phyloP scores from a whole-genome alignment of 768 basidiomycete genomes.

The Lentinula detonsa region DNA sequence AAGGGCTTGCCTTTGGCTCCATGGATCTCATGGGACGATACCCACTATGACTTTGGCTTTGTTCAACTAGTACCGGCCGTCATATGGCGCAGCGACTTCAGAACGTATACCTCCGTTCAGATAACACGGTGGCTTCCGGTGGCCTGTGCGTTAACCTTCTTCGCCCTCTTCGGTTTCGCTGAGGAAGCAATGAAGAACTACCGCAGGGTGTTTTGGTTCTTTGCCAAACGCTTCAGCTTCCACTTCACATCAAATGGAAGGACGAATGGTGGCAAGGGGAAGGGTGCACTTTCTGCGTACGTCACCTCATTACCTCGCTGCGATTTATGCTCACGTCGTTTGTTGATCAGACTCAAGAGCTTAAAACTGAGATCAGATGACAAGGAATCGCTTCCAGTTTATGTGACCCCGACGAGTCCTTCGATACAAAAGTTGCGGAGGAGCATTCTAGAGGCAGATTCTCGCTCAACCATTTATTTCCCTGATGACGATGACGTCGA shows the following conservation, averaged over 20 bases:
- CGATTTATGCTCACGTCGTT: background rate
- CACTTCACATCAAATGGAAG: background rate
- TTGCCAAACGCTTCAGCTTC: background rate
- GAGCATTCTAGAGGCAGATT: background rate
- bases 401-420: background rate
- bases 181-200: conserved; percentile 22
- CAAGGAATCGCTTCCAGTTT: background rate
- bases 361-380: background rate
- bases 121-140: conserved; percentile 34
- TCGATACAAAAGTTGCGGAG: background rate
- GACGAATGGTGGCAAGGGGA: background rate
- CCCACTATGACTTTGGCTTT: conserved; percentile 41
- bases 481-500: background rate
- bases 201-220: background rate
- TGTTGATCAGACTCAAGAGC: background rate
- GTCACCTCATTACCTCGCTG: background rate
- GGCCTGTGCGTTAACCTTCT: conserved; percentile 30
- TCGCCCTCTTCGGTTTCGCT: conserved; percentile 40
- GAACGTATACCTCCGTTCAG: conserved; percentile 19
- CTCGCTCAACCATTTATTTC: background rate
- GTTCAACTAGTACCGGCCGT: conserved; percentile 35
- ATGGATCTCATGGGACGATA: conserved; percentile 45
- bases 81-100: conserved; percentile 28
- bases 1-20: conserved; percentile 27
- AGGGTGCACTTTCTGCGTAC: background rate